Base-by-base conservation (phyloP, 1,139 yeast genomes). In the Meyerozyma sp. region DNA sequence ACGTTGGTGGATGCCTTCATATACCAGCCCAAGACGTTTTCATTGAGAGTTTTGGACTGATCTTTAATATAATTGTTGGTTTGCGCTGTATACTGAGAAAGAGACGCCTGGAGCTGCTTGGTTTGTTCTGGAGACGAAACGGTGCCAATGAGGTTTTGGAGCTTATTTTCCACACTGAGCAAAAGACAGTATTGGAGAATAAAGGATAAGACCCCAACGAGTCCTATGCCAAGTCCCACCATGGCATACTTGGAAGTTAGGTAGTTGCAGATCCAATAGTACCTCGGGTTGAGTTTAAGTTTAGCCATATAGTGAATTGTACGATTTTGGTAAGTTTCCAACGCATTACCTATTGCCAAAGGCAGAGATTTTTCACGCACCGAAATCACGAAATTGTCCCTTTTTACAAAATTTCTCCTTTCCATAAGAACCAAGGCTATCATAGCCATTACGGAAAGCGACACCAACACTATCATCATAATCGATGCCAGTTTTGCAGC, bases 1-100 rank as follows among this genome's bases (percentile, higher is more conserved):
- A 84, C 64, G 0, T 79, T 55, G 0, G 61, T 51, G 0, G 90
- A 77, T 0, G 90, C 74, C 2, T 70, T 68, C 44, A 70, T 69
- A 0, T 87, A 73, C 77, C 85, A 77, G 0, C 89, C 88, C 49
- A 91, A 79, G 16, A 89, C 51, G 36, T 83, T 78, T 5, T 71
- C 62, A 59, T 91, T 91, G 32, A 90, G 61, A 4, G 59, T 58
- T 1, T 49, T 42, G 56, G 87, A 60, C 40, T 65, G 61, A 1
- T 41, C 20, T 4, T 44, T 40, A 6, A 70, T 53, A 34, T 57
- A 60, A 2, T n/a, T 30, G 44, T 68, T 66, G 32, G 66, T 57
- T 9, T 54, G 46, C 7, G 37, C 45, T 8, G 63, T 41, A 46
- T 62, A 63, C 14, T 39, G 40, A 5, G 36, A 21, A 4, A 56